phyloP scores from a whole-genome alignment of 257 asterid genomes.

The Plantago major region DNA sequence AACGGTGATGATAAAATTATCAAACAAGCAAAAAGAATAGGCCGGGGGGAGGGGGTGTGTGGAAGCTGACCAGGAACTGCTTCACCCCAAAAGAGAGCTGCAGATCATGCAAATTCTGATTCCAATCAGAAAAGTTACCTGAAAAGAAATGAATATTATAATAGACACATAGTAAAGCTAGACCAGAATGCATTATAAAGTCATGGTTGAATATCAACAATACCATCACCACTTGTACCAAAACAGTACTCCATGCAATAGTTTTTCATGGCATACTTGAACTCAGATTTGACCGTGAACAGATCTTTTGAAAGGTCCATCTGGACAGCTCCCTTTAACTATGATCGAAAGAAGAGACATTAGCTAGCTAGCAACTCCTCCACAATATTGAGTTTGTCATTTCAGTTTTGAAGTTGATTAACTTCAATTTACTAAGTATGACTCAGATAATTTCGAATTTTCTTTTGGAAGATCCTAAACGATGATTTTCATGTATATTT shows the following conservation, averaged over 20 bases:
- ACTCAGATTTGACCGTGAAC: slow-evolving; percentile 70
- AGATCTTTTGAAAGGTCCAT: slow-evolving; percentile 47
- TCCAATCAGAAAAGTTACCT: slow-evolving; percentile 72
- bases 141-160: slow-evolving; percentile 22
- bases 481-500: too few relatives aligned
- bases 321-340: slow-evolving; percentile 66
- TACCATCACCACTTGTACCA: slow-evolving; percentile 48
- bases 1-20: slow-evolving; percentile 4
- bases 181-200: slow-evolving; percentile 12
- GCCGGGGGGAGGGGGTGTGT: background rate
- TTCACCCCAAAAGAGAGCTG: slow-evolving; percentile 88
- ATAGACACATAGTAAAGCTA: slow-evolving; percentile 20
- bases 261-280: slow-evolving; percentile 67
- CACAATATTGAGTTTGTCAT: too few relatives aligned
- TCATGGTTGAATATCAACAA: slow-evolving; percentile 15
- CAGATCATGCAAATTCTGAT: slow-evolving; percentile 60
- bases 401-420: too few relatives aligned
- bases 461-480: too few relatives aligned
- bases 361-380: too few relatives aligned
- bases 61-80: slow-evolving; percentile 70
- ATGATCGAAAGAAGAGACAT: slow-evolving; percentile 4
- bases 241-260: slow-evolving; percentile 84
- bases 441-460: too few relatives aligned
- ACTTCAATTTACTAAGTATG: too few relatives aligned
- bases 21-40: background rate